Percentiles rank a stretch among this genome's conserved stretches.
Conservation (phyloP, 192 early-diverging fungal genomes). For the Geranomyces variabilis region DNA sequence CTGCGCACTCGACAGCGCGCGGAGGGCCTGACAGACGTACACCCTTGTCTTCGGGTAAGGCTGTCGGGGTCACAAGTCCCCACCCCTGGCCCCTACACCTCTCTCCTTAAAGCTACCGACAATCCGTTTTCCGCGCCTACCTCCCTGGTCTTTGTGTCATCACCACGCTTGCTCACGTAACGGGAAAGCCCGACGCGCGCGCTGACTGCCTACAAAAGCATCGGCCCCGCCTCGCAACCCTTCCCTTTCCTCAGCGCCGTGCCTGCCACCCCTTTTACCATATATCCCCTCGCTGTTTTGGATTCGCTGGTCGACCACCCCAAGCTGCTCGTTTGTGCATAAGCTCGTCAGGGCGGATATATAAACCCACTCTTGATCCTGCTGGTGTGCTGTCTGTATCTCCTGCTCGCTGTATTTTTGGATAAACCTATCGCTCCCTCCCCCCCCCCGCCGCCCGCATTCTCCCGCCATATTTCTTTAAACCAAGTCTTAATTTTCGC, state of each 20-base stretch:
- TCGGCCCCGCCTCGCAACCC: neutral
- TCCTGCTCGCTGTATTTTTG: neutral
- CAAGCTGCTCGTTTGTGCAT: neutral
- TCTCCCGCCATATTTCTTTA: too few relatives aligned
- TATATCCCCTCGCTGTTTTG: neutral
- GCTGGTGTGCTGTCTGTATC: conserved; percentile 2
- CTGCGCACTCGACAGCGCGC: too few relatives aligned
- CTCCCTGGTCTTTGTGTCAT: neutral
- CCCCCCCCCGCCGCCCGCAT: neutral
- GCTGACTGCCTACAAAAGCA: neutral
- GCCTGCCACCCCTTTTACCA: neutral
- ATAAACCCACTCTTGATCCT: neutral
- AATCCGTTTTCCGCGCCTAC: too few relatives aligned
- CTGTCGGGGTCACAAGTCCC: too few relatives aligned
- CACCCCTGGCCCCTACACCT: too few relatives aligned
- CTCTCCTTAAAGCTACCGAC: too few relatives aligned
- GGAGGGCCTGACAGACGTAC: too few relatives aligned
- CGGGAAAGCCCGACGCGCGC: neutral
- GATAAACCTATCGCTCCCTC: neutral
- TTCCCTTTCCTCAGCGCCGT: neutral
- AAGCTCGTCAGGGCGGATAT: neutral
- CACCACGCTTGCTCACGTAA: neutral
- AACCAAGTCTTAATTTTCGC: too few relatives aligned
- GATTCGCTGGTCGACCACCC: neutral
- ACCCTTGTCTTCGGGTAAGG: too few relatives aligned